phyloP scores from a whole-genome alignment of 1,284 basidiomycete species.

The Apiotrichum veenhuisii region DNA sequence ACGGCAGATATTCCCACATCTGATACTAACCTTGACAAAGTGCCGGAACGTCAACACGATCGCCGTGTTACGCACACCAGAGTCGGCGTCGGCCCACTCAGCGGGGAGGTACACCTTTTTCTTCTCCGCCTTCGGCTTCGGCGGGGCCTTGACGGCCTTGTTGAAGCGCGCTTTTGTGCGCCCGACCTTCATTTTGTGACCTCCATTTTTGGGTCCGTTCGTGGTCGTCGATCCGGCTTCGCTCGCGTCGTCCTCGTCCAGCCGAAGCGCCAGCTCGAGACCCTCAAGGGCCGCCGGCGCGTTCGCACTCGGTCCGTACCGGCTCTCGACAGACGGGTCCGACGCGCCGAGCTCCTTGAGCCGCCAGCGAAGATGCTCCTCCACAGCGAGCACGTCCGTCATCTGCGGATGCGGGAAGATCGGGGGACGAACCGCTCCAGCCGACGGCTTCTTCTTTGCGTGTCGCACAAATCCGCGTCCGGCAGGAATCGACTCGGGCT shows the following conservation, averaged over 20 bases:
- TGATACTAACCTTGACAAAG: constrained; percentile 45
- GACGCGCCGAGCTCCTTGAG: constrained; percentile 48
- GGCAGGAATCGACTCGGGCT: constrained; percentile 20
- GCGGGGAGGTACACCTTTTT: constrained; percentile 39
- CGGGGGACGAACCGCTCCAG: constrained; percentile 12
- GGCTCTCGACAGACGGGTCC: constrained; percentile 41
- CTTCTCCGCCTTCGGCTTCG: constrained; percentile 18
- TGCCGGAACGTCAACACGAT: constrained; percentile 48
- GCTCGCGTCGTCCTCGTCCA: constrained; percentile 21
- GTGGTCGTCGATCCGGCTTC: constrained; percentile 8
- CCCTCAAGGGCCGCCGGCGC: constrained; percentile 39
- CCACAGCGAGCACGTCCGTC: constrained; percentile 49
- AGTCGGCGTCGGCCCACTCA: constrained; percentile 44
- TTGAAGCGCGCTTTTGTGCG: constrained; percentile 20
- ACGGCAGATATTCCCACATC: no score
- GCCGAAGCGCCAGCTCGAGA: constrained; percentile 25
- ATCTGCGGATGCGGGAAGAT: constrained; percentile 49
- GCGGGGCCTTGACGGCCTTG: constrained; percentile 22
- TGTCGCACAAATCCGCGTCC: constrained; percentile 42
- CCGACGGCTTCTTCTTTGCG: constrained; percentile 19
- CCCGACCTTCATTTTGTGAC: constrained; percentile 15
- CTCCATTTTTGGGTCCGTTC: constrained; percentile 22
- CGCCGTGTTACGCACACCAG: constrained; percentile 44
- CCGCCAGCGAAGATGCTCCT: constrained; percentile 49
- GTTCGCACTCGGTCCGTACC: constrained; percentile 44